Base-by-base conservation (phyloP, 208 protist species). In the Sergeia podlipaevii region DNA sequence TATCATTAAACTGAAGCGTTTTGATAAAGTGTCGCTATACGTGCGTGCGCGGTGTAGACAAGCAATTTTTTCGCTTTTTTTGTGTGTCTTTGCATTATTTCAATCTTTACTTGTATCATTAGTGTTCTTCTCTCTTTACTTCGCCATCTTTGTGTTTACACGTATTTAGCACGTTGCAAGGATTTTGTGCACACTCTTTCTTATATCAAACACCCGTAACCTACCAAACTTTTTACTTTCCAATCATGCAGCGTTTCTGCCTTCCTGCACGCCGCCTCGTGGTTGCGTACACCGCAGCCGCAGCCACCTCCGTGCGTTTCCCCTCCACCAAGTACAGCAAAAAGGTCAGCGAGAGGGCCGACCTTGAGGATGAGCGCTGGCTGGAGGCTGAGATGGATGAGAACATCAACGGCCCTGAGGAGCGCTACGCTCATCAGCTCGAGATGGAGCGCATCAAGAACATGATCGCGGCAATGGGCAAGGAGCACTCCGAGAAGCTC, bases 331-430 rank as follows among this genome's bases (percentile, higher is more conserved):
- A 71, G n/a, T 32, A 66, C 23, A 71, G 72, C 34, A 81, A 79
- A 51, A 66, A 63, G 23, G 55, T 60, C 20, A 67, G 80, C 46
- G 67, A 88, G 58, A 83, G 84, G 44, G 39, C 79, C 7, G 39
- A 66, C 30, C 36, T 60, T 24, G 70, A 91, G 10, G 82, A 89
- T 49, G 72, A 74, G 34, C 80, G 80, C 54, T 93, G 86, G 86
- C 55, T 93, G 17, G 86, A 93, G 75, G 86, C 86, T n/a, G 82
- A 93, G 70, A 68, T 91, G 20, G 80, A 91, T 23, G 77, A 89
- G 56, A 89, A 90, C 52, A 78, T 89, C 32, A 74, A 74, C 42
- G 73, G 78, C 8, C 82, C 83, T 23, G 82, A 93, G 65, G 86
- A 93, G 54, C 81, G 76, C 24, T 93, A 93, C 61, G 86, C 86